A percentile compares a stretch with the other conserved stretches of the same genome.
Conservation (phyloP, 768 basidiomycete species). For the Pholiota molesta region DNA sequence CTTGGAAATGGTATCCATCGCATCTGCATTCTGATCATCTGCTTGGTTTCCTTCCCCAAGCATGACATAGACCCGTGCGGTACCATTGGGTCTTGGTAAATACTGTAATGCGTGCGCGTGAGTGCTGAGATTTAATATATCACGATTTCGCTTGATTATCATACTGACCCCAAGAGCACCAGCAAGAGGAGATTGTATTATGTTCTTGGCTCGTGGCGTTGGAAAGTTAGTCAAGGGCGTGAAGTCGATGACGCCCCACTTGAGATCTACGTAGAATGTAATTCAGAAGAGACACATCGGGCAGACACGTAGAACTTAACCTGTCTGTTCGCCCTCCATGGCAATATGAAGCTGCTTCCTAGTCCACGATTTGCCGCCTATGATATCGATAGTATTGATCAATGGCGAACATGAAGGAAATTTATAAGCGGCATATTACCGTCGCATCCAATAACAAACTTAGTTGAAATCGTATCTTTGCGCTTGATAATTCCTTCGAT, state of each 20-base stretch:
- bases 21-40: too few species aligned
- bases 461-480: background rate
- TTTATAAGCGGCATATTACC: background rate
- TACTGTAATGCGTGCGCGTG: background rate
- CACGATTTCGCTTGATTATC: background rate
- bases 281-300: too few species aligned
- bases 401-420: background rate
- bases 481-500: background rate
- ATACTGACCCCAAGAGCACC: constrained; percentile 10
- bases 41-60: too few species aligned
- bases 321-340: constrained; percentile 16
- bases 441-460: constrained; percentile 12
- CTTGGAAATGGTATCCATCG: too few species aligned
- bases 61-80: background rate
- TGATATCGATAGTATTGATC: too few species aligned
- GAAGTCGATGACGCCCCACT: constrained; percentile 13
- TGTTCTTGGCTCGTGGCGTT: constrained; percentile 8
- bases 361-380: constrained; percentile 14
- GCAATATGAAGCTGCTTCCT: constrained; percentile 6
- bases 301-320: background rate
- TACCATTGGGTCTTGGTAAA: background rate
- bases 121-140: too few species aligned
- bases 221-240: constrained; percentile 8
- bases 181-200: constrained; percentile 1
- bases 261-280: constrained; percentile 1